Evolutionary conservation across 208 protist species (phyloP).

Genomic region (Trypanosoma avium): DNA sequence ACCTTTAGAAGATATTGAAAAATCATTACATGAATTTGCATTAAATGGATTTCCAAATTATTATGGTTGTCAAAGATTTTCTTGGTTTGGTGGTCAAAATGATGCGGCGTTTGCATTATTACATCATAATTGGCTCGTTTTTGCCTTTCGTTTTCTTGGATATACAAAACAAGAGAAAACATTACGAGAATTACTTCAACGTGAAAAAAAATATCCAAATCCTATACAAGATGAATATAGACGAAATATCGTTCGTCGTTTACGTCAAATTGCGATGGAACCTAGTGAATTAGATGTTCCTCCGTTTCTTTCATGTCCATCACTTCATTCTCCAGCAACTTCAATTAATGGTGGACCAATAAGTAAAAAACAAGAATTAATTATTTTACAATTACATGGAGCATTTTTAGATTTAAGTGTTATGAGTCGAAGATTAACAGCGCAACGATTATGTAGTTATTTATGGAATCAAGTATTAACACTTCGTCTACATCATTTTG

Average conservation of each 20-base stretch:
- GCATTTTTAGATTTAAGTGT: constrained; percentile 74
- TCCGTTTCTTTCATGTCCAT: constrained; percentile 67
- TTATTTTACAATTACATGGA: constrained; percentile 63
- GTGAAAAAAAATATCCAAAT: constrained; percentile 76
- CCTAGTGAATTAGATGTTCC: constrained; percentile 71
- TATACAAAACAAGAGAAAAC: constrained; percentile 59
- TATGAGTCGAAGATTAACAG: constrained; percentile 64
- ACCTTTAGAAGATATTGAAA: constrained; percentile 35
- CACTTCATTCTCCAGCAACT: constrained; percentile 38
- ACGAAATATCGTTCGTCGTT: constrained; percentile 69
- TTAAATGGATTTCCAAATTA: constrained; percentile 85
- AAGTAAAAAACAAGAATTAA: constrained; percentile 51
- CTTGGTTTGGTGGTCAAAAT: constrained; percentile 78
- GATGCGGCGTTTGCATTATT: constrained; percentile 81
- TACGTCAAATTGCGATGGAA: constrained; percentile 61
- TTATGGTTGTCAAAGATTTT: constrained; percentile 89
- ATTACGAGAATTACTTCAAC: constrained; percentile 83
- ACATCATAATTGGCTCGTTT: constrained; percentile 82
- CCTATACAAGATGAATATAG: constrained; percentile 81
- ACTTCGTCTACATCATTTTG: constrained; percentile 71
- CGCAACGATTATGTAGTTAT: constrained; percentile 79
- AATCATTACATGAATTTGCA: constrained; percentile 49
- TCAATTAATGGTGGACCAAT: constrained; percentile 34
- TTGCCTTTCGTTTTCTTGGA: constrained; percentile 86
- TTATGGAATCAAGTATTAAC: constrained; percentile 87